Evolutionary conservation across 495 filamentous ascomycete species (phyloP).

Genomic region (Cercophora newfieldiana): DNA sequence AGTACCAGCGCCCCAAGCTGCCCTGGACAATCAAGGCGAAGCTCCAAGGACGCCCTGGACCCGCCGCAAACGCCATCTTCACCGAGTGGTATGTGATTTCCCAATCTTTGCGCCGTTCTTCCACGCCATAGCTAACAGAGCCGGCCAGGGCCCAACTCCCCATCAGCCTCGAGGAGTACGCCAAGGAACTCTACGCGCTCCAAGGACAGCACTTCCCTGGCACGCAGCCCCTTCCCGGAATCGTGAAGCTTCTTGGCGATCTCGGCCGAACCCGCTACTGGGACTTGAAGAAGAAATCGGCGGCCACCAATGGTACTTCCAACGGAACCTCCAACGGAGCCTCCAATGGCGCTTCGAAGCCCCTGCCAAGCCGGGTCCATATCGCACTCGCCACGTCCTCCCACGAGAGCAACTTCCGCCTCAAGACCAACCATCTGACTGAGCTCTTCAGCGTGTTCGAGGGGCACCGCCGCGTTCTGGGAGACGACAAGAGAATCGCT

Average conservation of each 20-base stretch:
- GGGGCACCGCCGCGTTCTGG: slow-evolving; percentile 66
- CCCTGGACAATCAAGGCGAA: slow-evolving; percentile 95
- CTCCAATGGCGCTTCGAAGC: slow-evolving; percentile 17
- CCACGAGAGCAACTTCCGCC: slow-evolving; percentile 64
- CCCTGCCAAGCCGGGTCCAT: slow-evolving; percentile 55
- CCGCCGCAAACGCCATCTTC: slow-evolving; percentile 57
- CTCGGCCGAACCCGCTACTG: slow-evolving; percentile 50
- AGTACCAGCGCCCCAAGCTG: slow-evolving; percentile 68
- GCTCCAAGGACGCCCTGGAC: slow-evolving; percentile 85
- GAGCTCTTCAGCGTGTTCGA: slow-evolving; percentile 76
- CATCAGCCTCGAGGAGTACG: slow-evolving; percentile 65
- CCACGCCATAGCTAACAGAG: background rate
- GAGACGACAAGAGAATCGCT: slow-evolving; percentile 82
- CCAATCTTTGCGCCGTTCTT: background rate
- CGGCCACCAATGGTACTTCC: slow-evolving; percentile 12
- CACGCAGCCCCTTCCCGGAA: slow-evolving; percentile 77
- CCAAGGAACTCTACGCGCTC: slow-evolving; percentile 55
- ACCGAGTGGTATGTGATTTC: slow-evolving; percentile 53
- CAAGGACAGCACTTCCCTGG: slow-evolving; percentile 71
- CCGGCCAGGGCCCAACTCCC: slow-evolving; percentile 69
- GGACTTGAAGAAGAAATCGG: slow-evolving; percentile 28
- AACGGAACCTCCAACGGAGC: slow-evolving; percentile 18
- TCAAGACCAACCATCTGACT: slow-evolving; percentile 76
- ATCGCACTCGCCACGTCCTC: slow-evolving; percentile 87
- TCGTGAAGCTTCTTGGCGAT: slow-evolving; percentile 62